Conservation (phyloP, 495 filamentous ascomycete species). For the Aspergillus bridgeri region DNA sequence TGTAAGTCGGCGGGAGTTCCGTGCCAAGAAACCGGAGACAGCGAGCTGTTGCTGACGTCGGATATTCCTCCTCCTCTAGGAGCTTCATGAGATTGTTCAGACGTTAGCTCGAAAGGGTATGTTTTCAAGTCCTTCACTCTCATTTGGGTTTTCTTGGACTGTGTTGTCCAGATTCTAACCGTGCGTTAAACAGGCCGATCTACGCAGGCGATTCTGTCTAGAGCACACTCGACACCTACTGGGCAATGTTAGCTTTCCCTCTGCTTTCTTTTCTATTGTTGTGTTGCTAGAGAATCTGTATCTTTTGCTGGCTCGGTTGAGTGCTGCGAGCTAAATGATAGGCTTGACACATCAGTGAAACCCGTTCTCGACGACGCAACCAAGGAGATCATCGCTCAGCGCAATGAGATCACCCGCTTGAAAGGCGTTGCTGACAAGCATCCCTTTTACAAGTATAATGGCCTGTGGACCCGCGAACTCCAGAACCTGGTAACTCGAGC, state of each 20-base stretch:
- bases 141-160: background rate
- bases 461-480: constrained; percentile 75
- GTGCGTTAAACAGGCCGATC: constrained; percentile 46
- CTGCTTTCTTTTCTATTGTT: background rate
- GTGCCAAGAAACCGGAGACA: constrained; percentile 12
- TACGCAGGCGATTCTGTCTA: constrained; percentile 76
- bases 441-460: constrained; percentile 96
- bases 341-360: constrained; percentile 28
- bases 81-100: constrained; percentile 76
- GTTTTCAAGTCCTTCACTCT: background rate
- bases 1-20: constrained; percentile 36
- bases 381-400: constrained; percentile 40
- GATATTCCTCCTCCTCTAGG: constrained; percentile 31
- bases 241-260: constrained; percentile 61
- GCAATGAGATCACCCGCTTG: constrained; percentile 50
- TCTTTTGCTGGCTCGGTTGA: background rate
- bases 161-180: constrained; percentile 1
- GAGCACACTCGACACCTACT: constrained; percentile 81
- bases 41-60: background rate
- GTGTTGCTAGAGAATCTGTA: background rate
- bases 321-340: background rate
- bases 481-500: constrained; percentile 65
- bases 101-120: constrained; percentile 69
- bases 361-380: constrained; percentile 43
- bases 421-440: constrained; percentile 69